phyloP scores from a whole-genome alignment of 345 rosid species.

The rapeseed (Brassica napus) region Da-Ae NC_063436.1:29362501-29363000 shows the following conservation, averaged over 20 bases:
- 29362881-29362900: constrained; percentile 22
- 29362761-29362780: constrained; percentile 32
- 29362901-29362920: constrained; percentile 35
- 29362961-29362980: constrained; percentile 32
- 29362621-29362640: constrained; percentile 66
- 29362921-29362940: constrained; percentile 34
- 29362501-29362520: constrained; percentile 77
- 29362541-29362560: constrained; percentile 39
- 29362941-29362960: not conserved
- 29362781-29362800: constrained; percentile 27
- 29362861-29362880: constrained; percentile 18
- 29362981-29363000: constrained; percentile 15
- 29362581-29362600: constrained; percentile 19
- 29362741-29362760: constrained; percentile 11
- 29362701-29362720: constrained; percentile 52
- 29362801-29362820: constrained; percentile 35
- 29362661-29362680: constrained; percentile 88
- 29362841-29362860: constrained; percentile 26
- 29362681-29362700: constrained; percentile 88
- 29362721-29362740: constrained; percentile 11
- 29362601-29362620: constrained; percentile 30
- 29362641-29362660: constrained; percentile 89
- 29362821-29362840: constrained; percentile 18
- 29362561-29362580: constrained; percentile 2
- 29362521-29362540: constrained; percentile 75